These are phyloP conservation scores for Phytophthora idaei DNA, from an alignment of 352 stramenopile species.

Conservation along the genomic window DNA sequence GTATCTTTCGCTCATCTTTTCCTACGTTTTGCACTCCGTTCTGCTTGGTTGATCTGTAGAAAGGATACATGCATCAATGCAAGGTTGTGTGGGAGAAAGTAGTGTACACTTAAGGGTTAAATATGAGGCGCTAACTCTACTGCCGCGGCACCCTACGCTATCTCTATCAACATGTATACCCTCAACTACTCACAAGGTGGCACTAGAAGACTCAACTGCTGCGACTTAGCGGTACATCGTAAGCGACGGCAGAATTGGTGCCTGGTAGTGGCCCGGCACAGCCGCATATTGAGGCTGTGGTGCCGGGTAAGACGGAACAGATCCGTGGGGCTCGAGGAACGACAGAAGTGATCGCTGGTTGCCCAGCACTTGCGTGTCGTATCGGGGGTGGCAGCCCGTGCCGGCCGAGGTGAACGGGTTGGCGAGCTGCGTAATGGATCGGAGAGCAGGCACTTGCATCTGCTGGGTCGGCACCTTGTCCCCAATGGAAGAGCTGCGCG, in stretches of 20 bases:
- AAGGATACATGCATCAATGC: neutral
- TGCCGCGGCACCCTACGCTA: conserved; percentile 5
- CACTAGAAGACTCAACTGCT: conserved; percentile 15
- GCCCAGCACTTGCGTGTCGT: conserved; percentile 24
- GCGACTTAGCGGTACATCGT: conserved; percentile 39
- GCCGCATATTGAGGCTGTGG: conserved; percentile 25
- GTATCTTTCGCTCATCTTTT: neutral
- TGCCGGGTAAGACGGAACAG: conserved; percentile 16
- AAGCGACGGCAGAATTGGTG: conserved; percentile 34
- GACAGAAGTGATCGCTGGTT: conserved; percentile 48
- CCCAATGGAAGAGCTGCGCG: conserved; percentile 36
- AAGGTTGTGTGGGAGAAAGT: conserved; percentile 10
- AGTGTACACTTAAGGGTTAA: conserved; percentile 35
- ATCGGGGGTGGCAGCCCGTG: conserved; percentile 24
- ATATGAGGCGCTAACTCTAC: conserved; percentile 33
- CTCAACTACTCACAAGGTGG: conserved; percentile 30
- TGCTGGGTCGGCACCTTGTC: conserved; percentile 25
- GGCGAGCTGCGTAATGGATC: conserved; percentile 24
- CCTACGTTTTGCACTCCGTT: neutral
- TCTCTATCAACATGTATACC: conserved; percentile 33
- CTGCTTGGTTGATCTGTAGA: conserved; percentile 8
- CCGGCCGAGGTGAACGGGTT: conserved; percentile 27
- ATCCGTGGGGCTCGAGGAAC: conserved; percentile 36
- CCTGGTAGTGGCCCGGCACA: conserved; percentile 21
- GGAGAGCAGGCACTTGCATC: conserved; percentile 17